Evolutionary conservation across 352 stramenopile genomes (phyloP).

Genomic region (Phytophthora uliginosa): DNA sequence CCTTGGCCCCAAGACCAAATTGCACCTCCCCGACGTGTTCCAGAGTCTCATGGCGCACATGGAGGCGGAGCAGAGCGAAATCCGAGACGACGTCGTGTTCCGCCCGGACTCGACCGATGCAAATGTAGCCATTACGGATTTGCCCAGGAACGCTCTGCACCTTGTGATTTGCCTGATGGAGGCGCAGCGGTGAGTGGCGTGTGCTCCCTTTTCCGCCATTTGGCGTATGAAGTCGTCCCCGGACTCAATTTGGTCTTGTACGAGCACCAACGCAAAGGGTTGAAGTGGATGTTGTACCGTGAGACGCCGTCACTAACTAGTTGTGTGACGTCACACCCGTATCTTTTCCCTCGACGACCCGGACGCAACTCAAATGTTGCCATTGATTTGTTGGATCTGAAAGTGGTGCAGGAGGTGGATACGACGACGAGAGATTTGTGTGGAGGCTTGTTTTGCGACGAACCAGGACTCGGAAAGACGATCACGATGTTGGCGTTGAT

Average conservation of each 20-base stretch:
- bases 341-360: slow-evolving; percentile 45
- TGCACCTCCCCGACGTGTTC: slow-evolving; percentile 65
- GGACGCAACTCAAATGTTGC: slow-evolving; percentile 4
- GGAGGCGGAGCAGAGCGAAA: slow-evolving; percentile 55
- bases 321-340: slow-evolving; percentile 44
- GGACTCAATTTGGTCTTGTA: slow-evolving; percentile 71
- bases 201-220: slow-evolving; percentile 59
- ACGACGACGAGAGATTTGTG: slow-evolving; percentile 44
- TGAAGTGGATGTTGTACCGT: slow-evolving; percentile 79
- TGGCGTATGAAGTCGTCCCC: slow-evolving; percentile 80
- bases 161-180: slow-evolving; percentile 61
- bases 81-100: slow-evolving; percentile 63
- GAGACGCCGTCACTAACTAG: slow-evolving; percentile 42
- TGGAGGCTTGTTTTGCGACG: slow-evolving; percentile 79
- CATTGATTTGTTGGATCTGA: slow-evolving; percentile 59
- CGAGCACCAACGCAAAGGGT: slow-evolving; percentile 65
- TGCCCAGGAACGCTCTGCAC: slow-evolving; percentile 59
- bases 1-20: slow-evolving; percentile 12
- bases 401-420: slow-evolving; percentile 26
- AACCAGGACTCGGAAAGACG: slow-evolving; percentile 79
- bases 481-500: slow-evolving; percentile 83
- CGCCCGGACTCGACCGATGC: slow-evolving; percentile 35
- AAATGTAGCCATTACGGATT: slow-evolving; percentile 45
- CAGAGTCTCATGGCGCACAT: slow-evolving; percentile 55
- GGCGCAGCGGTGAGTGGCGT: slow-evolving; percentile 52